Percentiles rank a stretch among this genome's conserved stretches.
These are phyloP conservation scores for Periconia sp. DNA, from an alignment of 2,329 filamentous ascomycete genomes.

Conservation along the genomic window DNA sequence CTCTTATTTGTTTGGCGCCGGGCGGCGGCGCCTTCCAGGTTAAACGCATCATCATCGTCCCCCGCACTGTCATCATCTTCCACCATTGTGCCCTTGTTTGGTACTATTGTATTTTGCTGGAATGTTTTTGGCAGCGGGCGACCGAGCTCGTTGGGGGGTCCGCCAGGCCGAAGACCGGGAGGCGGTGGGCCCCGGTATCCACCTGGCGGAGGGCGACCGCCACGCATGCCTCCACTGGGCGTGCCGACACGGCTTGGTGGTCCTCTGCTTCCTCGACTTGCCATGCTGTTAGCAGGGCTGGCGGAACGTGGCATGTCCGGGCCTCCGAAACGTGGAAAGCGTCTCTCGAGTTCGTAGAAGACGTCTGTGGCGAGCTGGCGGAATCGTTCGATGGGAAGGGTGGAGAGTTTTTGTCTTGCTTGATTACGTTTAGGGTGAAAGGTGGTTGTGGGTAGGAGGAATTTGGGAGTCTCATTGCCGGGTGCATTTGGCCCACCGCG, in stretches of 20 bases:
- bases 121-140: slow-evolving; percentile 85
- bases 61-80: slow-evolving; percentile 67
- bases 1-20: slow-evolving; percentile 50
- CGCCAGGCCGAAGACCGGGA: slow-evolving; percentile 29
- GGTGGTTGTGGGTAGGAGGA: slow-evolving; percentile 78
- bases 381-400: slow-evolving; percentile 82
- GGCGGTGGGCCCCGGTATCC: slow-evolving; percentile 35
- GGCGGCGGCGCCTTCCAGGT: slow-evolving; percentile 52
- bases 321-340: slow-evolving; percentile 78
- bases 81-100: slow-evolving; percentile 96
- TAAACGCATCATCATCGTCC: slow-evolving; percentile 63
- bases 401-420: slow-evolving; percentile 92
- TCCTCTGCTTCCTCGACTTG: slow-evolving; percentile 57
- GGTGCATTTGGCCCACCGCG: slow-evolving; percentile 52
- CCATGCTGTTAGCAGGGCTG: slow-evolving; percentile 65
- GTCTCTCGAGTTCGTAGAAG: slow-evolving; percentile 88
- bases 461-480: slow-evolving; percentile 53
- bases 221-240: slow-evolving; percentile 52
- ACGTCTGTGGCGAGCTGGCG: slow-evolving; percentile 93
- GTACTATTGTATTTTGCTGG: slow-evolving; percentile 93
- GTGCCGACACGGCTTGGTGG: slow-evolving; percentile 58
- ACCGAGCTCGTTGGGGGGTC: slow-evolving; percentile 61
- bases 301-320: slow-evolving; percentile 66
- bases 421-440: slow-evolving; percentile 98
- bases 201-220: slow-evolving; percentile 40